Conservation (phyloP, 768 basidiomycete genomes). For the Russula foetens region DNA sequence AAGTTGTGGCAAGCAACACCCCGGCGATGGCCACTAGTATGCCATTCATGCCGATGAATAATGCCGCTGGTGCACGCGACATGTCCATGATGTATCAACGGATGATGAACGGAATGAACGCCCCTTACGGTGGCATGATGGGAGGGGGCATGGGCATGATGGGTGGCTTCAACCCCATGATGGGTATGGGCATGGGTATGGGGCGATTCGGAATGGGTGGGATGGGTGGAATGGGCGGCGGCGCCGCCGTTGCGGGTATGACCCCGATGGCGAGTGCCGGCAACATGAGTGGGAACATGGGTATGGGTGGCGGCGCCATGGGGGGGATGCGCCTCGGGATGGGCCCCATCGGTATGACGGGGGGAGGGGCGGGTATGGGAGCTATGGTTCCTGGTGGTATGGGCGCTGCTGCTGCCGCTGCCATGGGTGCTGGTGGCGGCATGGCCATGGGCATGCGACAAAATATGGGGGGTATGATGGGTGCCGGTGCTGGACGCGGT, state of each 20-base stretch:
- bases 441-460: conserved; percentile 32
- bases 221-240: conserved; percentile 37
- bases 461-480: conserved; percentile 24
- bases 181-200: conserved; percentile 33
- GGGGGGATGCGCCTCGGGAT: conserved; percentile 27
- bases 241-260: conserved; percentile 46
- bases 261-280: conserved; percentile 22
- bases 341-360: conserved; percentile 22
- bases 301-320: conserved; percentile 28
- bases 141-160: conserved; percentile 30
- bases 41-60: conserved; percentile 33
- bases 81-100: conserved; percentile 67
- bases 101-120: conserved; percentile 84
- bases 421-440: conserved; percentile 21
- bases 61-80: conserved; percentile 17
- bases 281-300: conserved; percentile 24
- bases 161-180: conserved; percentile 19
- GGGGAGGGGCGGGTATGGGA: conserved; percentile 5
- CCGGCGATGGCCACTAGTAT: conserved; percentile 30
- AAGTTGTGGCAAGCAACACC: conserved; percentile 21
- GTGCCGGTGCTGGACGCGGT: conserved; percentile 58
- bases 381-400: conserved; percentile 30
- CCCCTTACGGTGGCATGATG: conserved; percentile 29
- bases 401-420: conserved; percentile 28
- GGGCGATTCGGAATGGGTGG: conserved; percentile 23